A percentile compares a stretch with the other conserved stretches of the same genome.
Evolutionary conservation across 768 basidiomycete genomes (phyloP).

Genomic region (Tylopilus subfusipes): DNA sequence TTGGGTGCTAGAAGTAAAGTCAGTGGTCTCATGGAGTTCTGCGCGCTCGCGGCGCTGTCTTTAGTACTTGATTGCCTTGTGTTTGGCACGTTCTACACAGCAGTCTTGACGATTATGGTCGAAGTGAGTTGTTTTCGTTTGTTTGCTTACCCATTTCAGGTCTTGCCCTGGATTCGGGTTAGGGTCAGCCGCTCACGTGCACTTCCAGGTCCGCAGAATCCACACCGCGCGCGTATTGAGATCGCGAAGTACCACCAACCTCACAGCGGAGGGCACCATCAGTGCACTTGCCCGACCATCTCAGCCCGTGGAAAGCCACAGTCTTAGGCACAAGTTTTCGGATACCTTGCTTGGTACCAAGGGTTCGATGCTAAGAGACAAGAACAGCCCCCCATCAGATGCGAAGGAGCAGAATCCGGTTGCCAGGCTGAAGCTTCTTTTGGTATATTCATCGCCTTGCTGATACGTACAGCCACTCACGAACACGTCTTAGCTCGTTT

Average conservation of each 20-base stretch:
- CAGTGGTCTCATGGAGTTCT: constrained; percentile 89
- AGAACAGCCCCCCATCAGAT: constrained; percentile 39
- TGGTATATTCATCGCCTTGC: constrained; percentile 45
- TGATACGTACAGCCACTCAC: background rate
- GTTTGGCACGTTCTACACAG: constrained; percentile 86
- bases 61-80: constrained; percentile 83
- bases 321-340: constrained; percentile 26
- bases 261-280: constrained; percentile 29
- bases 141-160: constrained; percentile 4
- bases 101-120: constrained; percentile 91
- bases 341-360: constrained; percentile 43
- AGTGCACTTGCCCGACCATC: constrained; percentile 28
- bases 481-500: constrained; percentile 55
- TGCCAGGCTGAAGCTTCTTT: constrained; percentile 80
- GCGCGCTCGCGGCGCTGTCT: constrained; percentile 88
- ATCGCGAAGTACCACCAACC: constrained; percentile 32
- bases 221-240: constrained; percentile 54
- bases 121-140: constrained; percentile 55
- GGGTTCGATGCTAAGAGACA: constrained; percentile 44
- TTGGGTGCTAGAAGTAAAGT: constrained; percentile 86
- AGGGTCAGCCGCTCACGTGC: constrained; percentile 5
- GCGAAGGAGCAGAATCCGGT: constrained; percentile 74
- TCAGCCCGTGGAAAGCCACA: constrained; percentile 15
- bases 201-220: constrained; percentile 62
- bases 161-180: constrained; percentile 5